These are phyloP conservation scores for Kazachstania kunashirensis DNA, from an alignment of 805 yeast genomes.

Conservation along the genomic window DNA sequence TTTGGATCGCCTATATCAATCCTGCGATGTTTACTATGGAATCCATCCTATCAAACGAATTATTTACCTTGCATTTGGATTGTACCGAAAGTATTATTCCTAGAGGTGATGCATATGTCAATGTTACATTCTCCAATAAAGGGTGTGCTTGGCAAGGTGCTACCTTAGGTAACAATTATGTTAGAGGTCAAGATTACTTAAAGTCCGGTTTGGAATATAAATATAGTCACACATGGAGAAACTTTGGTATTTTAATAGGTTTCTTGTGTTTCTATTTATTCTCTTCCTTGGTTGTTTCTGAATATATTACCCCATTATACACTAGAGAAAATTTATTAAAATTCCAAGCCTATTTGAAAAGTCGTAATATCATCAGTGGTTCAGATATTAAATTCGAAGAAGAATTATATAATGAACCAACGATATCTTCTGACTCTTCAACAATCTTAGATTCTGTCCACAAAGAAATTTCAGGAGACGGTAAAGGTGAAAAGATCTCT, in stretches of 20 bases:
- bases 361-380: not conserved
- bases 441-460: conserved; percentile 8
- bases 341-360: not conserved
- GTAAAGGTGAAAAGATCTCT: conserved; percentile 1
- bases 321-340: conserved; percentile 10
- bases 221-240: conserved; percentile 64
- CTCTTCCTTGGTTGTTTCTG: conserved; percentile 26
- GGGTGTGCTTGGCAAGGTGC: conserved; percentile 57
- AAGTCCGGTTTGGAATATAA: conserved; percentile 38
- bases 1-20: conserved; percentile 51
- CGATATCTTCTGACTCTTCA: not conserved
- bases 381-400: not conserved
- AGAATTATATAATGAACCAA: not conserved
- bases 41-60: conserved; percentile 54
- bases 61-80: conserved; percentile 43
- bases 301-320: conserved; percentile 23
- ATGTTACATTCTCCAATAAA: conserved; percentile 30
- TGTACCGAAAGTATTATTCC: conserved; percentile 50
- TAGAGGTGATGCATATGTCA: conserved; percentile 43
- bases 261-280: conserved; percentile 34
- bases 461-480: conserved; percentile 6
- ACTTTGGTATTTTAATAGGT: conserved; percentile 54
- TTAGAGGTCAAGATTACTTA: conserved; percentile 51
- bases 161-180: conserved; percentile 39
- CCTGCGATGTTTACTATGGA: conserved; percentile 55